Base-by-base conservation (phyloP, 306 rosid species). In the Castanea crenata region DNA sequence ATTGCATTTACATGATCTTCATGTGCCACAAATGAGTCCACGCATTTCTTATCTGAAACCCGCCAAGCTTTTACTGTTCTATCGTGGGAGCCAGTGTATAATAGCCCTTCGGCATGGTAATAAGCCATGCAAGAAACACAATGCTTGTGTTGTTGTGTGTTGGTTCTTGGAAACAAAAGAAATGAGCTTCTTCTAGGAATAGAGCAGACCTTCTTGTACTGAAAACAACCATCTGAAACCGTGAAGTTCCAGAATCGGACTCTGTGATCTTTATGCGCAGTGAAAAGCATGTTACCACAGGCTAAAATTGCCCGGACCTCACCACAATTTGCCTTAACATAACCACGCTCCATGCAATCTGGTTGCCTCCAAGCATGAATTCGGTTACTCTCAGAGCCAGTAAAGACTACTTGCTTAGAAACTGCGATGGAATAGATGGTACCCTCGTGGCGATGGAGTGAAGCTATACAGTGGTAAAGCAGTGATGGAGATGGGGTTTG, bases 391-490 rank as follows among this genome's bases (percentile, higher is more conserved):
- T 85, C 84, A 3, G 89, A 87, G 81, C 91, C 90, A 0, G 97
- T 89, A 16, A 92, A 92, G 74, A 88, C 83, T 32, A 92, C 31
- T 1, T 90, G 89, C 29, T 83, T 89, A 1, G 97, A 86, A 63
- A 80, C 79, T 0, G 92, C 83, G 14, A 92, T 82, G 55, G 96
- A 82, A 67, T 85, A 84, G 84, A 92, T 89, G 76, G 87, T 85
- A 1, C 97, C 96, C 16, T 87, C 89, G 25, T 85, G 93, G 82
- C 91, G 93, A 41, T 88, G 89, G 73, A 89, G 92, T 4, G 92
- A 89, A 46, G 92, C 92, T 6, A 90, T 85, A 90, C 96, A 92
- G 27, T 89, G 88, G 78, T 89, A 90, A 32, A 90, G 91, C 23
- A 92, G 82, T 0, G 96, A 77, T 83, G 95, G 88, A 6, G 92